These are phyloP conservation scores for Phoma sp. DNA, from an alignment of 2,329 filamentous ascomycete genomes.

Conservation along the genomic window DNA sequence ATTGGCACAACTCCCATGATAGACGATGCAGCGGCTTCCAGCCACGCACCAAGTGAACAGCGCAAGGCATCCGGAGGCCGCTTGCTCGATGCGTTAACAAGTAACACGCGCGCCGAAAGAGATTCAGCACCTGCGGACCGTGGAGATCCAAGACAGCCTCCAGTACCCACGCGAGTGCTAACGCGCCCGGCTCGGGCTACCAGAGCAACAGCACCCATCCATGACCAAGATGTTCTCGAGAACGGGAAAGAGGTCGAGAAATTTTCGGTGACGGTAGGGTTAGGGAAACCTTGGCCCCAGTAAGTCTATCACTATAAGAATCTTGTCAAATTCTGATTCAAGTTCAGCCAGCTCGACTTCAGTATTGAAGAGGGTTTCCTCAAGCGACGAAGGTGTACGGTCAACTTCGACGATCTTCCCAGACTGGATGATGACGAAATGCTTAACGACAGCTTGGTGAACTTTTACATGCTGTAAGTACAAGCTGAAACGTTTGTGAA, in stretches of 20 bases:
- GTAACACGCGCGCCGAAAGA: not conserved
- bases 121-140: not conserved
- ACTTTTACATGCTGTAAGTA: conserved; percentile 75
- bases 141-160: not conserved
- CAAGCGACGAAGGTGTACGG: conserved; percentile 31
- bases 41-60: not conserved
- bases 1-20: conserved; percentile 11
- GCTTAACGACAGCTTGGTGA: conserved; percentile 91
- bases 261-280: conserved; percentile 22
- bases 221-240: not conserved
- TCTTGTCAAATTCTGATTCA: not conserved
- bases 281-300: conserved; percentile 41
- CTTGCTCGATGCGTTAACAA: not conserved
- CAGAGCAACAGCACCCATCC: conserved; percentile 10
- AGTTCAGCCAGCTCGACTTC: conserved; percentile 2
- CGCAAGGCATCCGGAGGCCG: not conserved
- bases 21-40: not conserved
- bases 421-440: conserved; percentile 85
- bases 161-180: not conserved
- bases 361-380: not conserved
- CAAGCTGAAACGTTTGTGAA: not conserved
- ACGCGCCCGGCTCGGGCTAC: conserved; percentile 21
- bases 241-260: conserved; percentile 28
- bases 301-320: conserved; percentile 2
- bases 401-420: conserved; percentile 75